These are phyloP conservation scores for Chlamydomonas reinhardtii DNA, from an alignment of 163 green algal species.

Conservation along the genomic window DNA sequence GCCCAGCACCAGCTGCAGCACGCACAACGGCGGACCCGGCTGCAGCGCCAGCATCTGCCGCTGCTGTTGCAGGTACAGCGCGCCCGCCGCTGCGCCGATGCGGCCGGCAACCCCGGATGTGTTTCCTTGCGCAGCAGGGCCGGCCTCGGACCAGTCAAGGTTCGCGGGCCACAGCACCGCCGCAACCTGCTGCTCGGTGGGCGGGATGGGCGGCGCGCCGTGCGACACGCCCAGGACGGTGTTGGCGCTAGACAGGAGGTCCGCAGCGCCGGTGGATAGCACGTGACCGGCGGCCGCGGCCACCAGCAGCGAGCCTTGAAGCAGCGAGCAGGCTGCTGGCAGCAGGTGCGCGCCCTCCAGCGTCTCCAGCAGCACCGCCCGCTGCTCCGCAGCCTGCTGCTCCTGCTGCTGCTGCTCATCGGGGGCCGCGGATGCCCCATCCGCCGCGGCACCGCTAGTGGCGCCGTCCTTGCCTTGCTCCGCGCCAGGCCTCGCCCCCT, in stretches of 20 bases:
- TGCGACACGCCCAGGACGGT: constrained; percentile 12
- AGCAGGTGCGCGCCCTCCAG: constrained; percentile 22
- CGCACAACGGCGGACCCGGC: constrained; percentile 6
- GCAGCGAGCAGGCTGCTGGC: constrained; percentile 16
- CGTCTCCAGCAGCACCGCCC: constrained; percentile 5
- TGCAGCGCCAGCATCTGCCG: neutral
- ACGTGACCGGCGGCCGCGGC: neutral
- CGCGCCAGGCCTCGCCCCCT: neutral
- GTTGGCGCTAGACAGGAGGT: constrained; percentile 21
- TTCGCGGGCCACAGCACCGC: constrained; percentile 11
- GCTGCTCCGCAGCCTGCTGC: neutral
- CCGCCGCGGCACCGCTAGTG: neutral
- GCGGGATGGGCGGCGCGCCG: neutral
- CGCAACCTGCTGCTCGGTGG: neutral
- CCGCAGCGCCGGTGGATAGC: neutral
- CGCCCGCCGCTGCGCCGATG: neutral
- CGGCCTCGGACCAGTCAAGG: neutral
- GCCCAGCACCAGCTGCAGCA: constrained; percentile 24
- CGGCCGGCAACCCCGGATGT: neutral
- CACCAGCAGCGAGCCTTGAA: constrained; percentile 30
- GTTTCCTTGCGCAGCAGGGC: too few relatives aligned
- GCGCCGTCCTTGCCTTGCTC: neutral
- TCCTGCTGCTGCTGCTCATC: neutral
- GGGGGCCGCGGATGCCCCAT: too few relatives aligned
- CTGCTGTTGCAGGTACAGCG: neutral